Base-by-base conservation (phyloP, 208 protist genomes). In the Crithidia bombi region DNA sequence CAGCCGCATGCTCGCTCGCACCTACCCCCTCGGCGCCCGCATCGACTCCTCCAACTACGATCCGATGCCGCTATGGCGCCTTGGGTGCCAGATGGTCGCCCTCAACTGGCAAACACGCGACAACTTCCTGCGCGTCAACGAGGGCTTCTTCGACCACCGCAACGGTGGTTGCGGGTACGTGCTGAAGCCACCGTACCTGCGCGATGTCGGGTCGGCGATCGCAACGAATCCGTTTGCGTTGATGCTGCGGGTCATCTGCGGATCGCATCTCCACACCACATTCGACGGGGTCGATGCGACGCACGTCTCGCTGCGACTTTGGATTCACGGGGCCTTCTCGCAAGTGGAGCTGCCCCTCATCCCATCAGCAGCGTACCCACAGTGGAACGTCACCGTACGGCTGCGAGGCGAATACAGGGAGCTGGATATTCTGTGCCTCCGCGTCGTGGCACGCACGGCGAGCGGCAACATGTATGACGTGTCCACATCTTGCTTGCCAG, bases 131-230 rank as follows among this genome's bases (percentile, higher is more conserved):
- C 79, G 86, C 28, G 55, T 96, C 21, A 98, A 98, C 69, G 55
- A 71, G 15, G 91, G 82, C 41, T 90, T 92, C 62, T 99, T 98
- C 74, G 43, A 55, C 36, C 63, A 76, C 41, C 85, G 95, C 38
- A 98, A 98, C 69, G 96, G 96, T 39, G 71, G 76, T 32, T 97
- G 90, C 70, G 97, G 97, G 12, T 99, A 98, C 73, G 62, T 98
- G 32, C 81, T 98, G 30, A 98, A 98, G 81, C 97, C 97, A 5
- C 33, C 52, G 2, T 66, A 79, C 65, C 63, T 97, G 52, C 79
- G 79, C 19, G 56, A 75, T 17, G 51, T 57, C 10, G 43, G 38
- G 17, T 17, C 12, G 17, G 50, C 23, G 32, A 23, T 21, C 17
- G n/a, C 28, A 10, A 43, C 50, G 2, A 61, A 5, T n/a, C 49